These are phyloP conservation scores for Lachancea thermotolerans DNA, from an alignment of 805 yeast species.

Conservation along the genomic window DNA sequence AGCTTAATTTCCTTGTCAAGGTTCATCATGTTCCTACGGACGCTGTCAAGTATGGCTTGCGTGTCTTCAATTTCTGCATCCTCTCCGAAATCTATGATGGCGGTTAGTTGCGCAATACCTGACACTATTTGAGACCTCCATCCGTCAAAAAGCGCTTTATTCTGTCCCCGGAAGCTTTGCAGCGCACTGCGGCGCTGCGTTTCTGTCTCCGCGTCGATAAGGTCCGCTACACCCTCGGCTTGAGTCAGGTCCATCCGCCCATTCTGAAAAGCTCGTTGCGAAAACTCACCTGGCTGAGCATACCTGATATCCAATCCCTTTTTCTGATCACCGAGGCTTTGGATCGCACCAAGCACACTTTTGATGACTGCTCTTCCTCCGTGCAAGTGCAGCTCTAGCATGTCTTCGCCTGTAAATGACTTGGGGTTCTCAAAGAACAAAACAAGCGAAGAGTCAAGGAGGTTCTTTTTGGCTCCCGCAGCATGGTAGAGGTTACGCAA, in stretches of 20 bases:
- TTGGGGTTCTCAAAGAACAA: slow-evolving; percentile 64
- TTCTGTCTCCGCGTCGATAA: slow-evolving; percentile 93
- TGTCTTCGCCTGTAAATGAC: slow-evolving; percentile 90
- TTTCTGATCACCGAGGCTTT: slow-evolving; percentile 41
- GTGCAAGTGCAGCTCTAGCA: slow-evolving; percentile 83
- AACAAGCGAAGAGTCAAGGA: slow-evolving; percentile 74
- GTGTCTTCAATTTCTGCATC: slow-evolving; percentile 77
- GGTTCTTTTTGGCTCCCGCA: slow-evolving; percentile 11
- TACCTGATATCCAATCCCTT: slow-evolving; percentile 46
- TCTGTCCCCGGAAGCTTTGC: slow-evolving; percentile 63
- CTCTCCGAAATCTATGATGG: slow-evolving; percentile 91
- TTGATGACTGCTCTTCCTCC: slow-evolving; percentile 85
- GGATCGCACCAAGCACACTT: slow-evolving; percentile 60
- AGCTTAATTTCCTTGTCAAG: slow-evolving; percentile 41
- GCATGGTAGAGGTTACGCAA: slow-evolving; percentile 52
- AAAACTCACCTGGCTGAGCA: slow-evolving; percentile 93
- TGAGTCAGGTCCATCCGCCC: slow-evolving; percentile 81
- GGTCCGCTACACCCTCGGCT: slow-evolving; percentile 80
- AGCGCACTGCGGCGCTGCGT: slow-evolving; percentile 72
- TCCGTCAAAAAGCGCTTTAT: slow-evolving; percentile 42
- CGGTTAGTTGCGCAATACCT: slow-evolving; percentile 69
- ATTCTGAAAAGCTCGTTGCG: slow-evolving; percentile 78
- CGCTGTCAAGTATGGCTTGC: slow-evolving; percentile 44
- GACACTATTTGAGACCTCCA: slow-evolving; percentile 69
- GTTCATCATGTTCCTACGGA: slow-evolving; percentile 36